Evolutionary conservation across 352 stramenopile species (phyloP).

Genomic region (Pythium sp.): DNA sequence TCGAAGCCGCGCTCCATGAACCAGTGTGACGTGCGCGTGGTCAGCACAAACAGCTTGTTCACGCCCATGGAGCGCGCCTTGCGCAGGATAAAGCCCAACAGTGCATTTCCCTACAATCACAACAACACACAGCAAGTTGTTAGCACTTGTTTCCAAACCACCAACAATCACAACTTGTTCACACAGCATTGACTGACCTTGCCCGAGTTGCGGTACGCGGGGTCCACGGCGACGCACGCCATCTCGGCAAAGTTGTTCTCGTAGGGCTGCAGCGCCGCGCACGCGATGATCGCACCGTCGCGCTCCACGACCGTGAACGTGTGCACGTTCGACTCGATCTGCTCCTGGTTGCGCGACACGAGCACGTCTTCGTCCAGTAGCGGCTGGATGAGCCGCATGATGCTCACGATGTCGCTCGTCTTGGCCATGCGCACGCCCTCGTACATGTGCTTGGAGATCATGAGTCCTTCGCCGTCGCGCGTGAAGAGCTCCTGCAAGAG

Average conservation of each 20-base stretch:
- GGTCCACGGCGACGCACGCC: constrained; percentile 88
- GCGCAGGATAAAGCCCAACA: constrained; percentile 90
- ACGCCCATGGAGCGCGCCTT: constrained; percentile 83
- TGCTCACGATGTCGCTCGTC: constrained; percentile 89
- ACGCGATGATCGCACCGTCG: constrained; percentile 88
- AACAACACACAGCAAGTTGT: constrained; percentile 5
- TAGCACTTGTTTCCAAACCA: neutral
- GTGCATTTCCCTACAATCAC: constrained; percentile 71
- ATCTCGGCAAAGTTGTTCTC: constrained; percentile 90
- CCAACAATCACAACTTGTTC: neutral
- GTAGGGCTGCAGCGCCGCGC: constrained; percentile 87
- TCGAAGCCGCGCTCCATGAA: constrained; percentile 97
- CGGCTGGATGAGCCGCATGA: constrained; percentile 87
- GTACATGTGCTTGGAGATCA: constrained; percentile 97
- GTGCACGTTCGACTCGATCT: constrained; percentile 88
- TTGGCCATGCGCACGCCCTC: constrained; percentile 93
- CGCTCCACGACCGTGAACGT: constrained; percentile 88
- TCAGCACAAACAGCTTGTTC: constrained; percentile 96
- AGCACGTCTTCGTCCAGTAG: constrained; percentile 87
- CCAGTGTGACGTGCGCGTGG: constrained; percentile 97
- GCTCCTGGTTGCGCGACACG: constrained; percentile 83
- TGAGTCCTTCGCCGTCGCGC: constrained; percentile 94
- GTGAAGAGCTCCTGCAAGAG: constrained; percentile 98
- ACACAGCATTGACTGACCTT: constrained; percentile 33
- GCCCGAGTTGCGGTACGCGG: constrained; percentile 77